Percentiles rank a stretch among this genome's conserved stretches.
phyloP scores from a whole-genome alignment of 2,329 filamentous ascomycete species.

The Claviceps maximensis region DNA sequence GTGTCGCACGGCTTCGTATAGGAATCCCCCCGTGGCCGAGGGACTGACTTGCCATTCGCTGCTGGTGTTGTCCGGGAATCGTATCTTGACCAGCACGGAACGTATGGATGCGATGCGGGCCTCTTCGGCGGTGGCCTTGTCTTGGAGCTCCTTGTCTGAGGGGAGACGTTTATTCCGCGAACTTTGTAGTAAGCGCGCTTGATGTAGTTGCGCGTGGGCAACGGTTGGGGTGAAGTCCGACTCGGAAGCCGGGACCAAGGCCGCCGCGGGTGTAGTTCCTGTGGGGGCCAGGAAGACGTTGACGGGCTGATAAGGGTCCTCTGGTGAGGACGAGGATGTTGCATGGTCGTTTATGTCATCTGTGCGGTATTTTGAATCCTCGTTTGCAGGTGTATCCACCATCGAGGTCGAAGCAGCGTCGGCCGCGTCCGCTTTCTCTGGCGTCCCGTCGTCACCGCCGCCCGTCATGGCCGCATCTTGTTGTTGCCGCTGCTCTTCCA shows the following conservation, averaged over 20 bases:
- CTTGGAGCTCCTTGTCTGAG: conserved; percentile 70
- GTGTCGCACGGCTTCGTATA: conserved; percentile 62
- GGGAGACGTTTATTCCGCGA: conserved; percentile 63
- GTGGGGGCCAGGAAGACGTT: conserved; percentile 68
- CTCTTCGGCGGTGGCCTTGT: conserved; percentile 51
- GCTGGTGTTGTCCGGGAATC: conserved; percentile 76
- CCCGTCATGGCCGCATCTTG: conserved; percentile 13
- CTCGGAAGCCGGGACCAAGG: conserved; percentile 52
- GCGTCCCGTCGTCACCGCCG: conserved; percentile 7
- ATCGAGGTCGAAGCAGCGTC: conserved; percentile 3
- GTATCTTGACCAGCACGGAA: conserved; percentile 62
- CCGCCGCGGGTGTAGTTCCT: conserved; percentile 61
- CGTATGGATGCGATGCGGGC: conserved; percentile 53
- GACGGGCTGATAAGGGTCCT: conserved; percentile 37
- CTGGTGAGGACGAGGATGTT: conserved; percentile 4
- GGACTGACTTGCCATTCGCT: conserved; percentile 60
- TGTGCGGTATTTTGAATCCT: conserved; percentile 4
- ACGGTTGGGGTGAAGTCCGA: conserved; percentile 65
- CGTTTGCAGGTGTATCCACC: conserved; percentile 8
- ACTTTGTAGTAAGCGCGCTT: conserved; percentile 47
- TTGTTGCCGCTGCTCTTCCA: not conserved
- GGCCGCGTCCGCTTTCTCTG: not conserved
- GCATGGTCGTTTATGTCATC: not conserved
- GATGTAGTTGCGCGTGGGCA: conserved; percentile 62
- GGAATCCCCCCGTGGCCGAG: conserved; percentile 51